Conservation (phyloP, 192 early-diverging fungal species). For the Pecoramyces ruminantium region DNA sequence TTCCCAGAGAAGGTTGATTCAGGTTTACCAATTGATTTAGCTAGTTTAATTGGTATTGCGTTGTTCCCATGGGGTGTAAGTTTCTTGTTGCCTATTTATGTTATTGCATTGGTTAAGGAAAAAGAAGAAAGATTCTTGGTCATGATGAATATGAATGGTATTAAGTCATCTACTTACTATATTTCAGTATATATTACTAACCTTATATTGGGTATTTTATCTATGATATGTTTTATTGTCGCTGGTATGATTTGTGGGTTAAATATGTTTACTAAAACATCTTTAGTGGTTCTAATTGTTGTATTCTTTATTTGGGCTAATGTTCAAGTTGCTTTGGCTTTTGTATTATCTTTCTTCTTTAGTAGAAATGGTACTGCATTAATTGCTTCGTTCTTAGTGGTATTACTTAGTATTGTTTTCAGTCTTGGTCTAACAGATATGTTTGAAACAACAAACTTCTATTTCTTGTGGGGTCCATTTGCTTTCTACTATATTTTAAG, state of each 20-base stretch:
- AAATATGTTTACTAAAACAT: slow-evolving; percentile 44
- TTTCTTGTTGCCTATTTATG: slow-evolving; percentile 48
- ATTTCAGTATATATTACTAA: slow-evolving; percentile 45
- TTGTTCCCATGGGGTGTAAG: slow-evolving; percentile 55
- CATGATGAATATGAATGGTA: slow-evolving; percentile 62
- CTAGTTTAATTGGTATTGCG: slow-evolving; percentile 32
- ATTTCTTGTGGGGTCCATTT: slow-evolving; percentile 55
- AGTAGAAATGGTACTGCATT: slow-evolving; percentile 29
- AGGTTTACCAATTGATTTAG: slow-evolving; percentile 18
- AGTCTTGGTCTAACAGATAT: slow-evolving; percentile 30
- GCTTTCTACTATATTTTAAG: slow-evolving; percentile 43
- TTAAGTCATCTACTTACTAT: slow-evolving; percentile 40
- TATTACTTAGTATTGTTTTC: slow-evolving; percentile 50
- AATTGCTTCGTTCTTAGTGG: slow-evolving; percentile 43
- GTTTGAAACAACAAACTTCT: slow-evolving; percentile 21
- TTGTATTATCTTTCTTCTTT: slow-evolving; percentile 47
- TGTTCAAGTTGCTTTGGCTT: slow-evolving; percentile 42
- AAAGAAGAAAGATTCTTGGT: slow-evolving; percentile 50
- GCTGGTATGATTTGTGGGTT: slow-evolving; percentile 30
- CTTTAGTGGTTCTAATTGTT: slow-evolving; percentile 23
- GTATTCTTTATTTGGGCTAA: slow-evolving; percentile 50
- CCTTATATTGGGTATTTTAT: slow-evolving; percentile 31
- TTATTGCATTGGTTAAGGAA: slow-evolving; percentile 46
- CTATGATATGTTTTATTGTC: slow-evolving; percentile 37
- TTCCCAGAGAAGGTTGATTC: slow-evolving; percentile 17